These are phyloP conservation scores for Hypoxylon subgilvum DNA, from an alignment of 495 filamentous ascomycete genomes.

Conservation along the genomic window DNA sequence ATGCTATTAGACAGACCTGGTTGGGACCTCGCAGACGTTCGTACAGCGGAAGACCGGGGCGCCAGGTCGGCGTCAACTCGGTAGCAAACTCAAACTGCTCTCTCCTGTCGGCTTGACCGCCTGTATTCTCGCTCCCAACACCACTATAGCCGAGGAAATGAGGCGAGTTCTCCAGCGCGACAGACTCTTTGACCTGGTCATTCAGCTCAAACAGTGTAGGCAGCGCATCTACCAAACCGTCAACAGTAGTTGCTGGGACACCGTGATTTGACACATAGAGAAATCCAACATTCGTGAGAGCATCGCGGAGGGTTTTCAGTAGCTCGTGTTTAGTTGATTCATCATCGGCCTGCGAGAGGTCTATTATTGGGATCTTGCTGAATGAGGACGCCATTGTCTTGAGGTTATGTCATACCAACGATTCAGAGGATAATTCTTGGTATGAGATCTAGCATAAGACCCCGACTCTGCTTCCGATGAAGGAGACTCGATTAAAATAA, in stretches of 20 bases:
- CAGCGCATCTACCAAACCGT: constrained; percentile 47
- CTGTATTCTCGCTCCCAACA: constrained; percentile 58
- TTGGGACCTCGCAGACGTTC: constrained; percentile 62
- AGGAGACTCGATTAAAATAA: constrained; percentile 3
- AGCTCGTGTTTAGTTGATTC: constrained; percentile 33
- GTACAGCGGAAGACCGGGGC: constrained; percentile 45
- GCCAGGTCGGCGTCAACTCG: constrained; percentile 51
- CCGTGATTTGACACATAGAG: constrained; percentile 60
- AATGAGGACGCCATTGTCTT: constrained; percentile 41
- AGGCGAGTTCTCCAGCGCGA: constrained; percentile 57
- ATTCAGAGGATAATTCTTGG: neutral
- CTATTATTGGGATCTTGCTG: constrained; percentile 52
- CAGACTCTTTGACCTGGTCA: constrained; percentile 43
- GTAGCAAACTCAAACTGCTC: constrained; percentile 65
- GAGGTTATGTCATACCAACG: no score
- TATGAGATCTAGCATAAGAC: constrained; percentile 11
- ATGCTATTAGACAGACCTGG: constrained; percentile 40
- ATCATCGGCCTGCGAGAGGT: constrained; percentile 49
- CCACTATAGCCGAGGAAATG: constrained; percentile 62
- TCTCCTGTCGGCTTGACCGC: constrained; percentile 53
- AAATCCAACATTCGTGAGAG: constrained; percentile 58
- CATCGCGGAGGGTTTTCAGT: constrained; percentile 51
- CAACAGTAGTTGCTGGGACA: constrained; percentile 45
- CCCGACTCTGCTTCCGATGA: constrained; percentile 2
- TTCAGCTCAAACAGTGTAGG: constrained; percentile 54